Percentiles rank a stretch among this genome's conserved stretches.
phyloP scores from a whole-genome alignment of 2,329 filamentous ascomycete species.

The Diplocarpon mali region DNA sequence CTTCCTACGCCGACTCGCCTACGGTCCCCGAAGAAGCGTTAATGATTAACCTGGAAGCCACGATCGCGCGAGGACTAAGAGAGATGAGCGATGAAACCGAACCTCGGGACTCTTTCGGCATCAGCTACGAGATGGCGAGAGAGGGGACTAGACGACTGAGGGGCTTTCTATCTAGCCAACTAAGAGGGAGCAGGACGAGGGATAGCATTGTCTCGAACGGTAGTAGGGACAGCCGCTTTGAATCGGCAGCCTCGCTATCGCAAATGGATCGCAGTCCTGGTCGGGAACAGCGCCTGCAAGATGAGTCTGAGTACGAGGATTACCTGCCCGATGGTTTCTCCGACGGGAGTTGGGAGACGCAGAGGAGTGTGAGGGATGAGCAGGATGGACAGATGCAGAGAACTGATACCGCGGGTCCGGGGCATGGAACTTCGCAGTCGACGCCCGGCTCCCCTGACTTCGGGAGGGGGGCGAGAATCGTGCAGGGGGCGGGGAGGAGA shows the following conservation, averaged over 20 bases:
- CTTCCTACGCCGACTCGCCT: conserved; percentile 19
- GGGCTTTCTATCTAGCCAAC: conserved; percentile 16
- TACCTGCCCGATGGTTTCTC: conserved; percentile 12
- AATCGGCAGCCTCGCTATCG: conserved; percentile 15
- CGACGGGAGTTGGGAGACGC: conserved; percentile 19
- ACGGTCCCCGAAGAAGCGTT: conserved; percentile 20
- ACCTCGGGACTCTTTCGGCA: conserved; percentile 17
- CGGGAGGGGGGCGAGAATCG: conserved; percentile 11
- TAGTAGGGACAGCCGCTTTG: conserved; percentile 22
- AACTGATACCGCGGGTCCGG: neutral
- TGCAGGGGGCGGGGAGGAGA: conserved; percentile 13
- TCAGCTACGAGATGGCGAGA: conserved; percentile 17
- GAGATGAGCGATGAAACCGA: conserved; percentile 9
- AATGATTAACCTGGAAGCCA: conserved; percentile 8
- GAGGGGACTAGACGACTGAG: conserved; percentile 23
- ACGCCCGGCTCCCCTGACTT: conserved; percentile 4
- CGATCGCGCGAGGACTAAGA: conserved; percentile 3
- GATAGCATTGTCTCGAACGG: conserved; percentile 13
- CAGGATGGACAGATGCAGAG: conserved; percentile 5
- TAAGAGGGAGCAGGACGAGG: conserved; percentile 10
- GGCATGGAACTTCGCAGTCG: neutral
- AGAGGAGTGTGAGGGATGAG: conserved; percentile 8
- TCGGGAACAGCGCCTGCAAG: neutral
- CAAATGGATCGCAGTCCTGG: conserved; percentile 4
- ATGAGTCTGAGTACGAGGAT: conserved; percentile 12